phyloP scores from a whole-genome alignment of 106 monocot species.

The Vanilla planifolia region DNA sequence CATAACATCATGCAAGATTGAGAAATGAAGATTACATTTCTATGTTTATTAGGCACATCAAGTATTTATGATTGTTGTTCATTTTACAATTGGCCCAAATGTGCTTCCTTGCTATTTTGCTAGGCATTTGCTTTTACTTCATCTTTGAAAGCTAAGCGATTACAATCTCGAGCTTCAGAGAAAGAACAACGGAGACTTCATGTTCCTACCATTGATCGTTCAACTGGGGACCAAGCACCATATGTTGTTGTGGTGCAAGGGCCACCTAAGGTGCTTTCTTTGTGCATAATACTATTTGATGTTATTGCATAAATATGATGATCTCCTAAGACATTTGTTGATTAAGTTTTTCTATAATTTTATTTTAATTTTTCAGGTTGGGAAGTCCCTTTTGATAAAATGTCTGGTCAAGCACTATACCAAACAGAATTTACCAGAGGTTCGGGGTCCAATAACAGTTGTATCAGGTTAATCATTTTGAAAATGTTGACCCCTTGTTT shows the following conservation, averaged over 20 bases:
- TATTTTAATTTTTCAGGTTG: slow-evolving; percentile 49
- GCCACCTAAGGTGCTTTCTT: slow-evolving; percentile 58
- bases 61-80: neutral
- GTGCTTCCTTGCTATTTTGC: slow-evolving; percentile 1
- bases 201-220: slow-evolving; percentile 71
- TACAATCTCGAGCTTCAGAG: slow-evolving; percentile 73
- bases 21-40: too few relatives aligned
- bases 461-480: slow-evolving; percentile 60
- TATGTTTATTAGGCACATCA: neutral
- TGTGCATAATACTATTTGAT: neutral
- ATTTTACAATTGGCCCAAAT: too few relatives aligned
- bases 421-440: slow-evolving; percentile 87
- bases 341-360: neutral
- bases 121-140: slow-evolving; percentile 96
- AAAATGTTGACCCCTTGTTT: neutral
- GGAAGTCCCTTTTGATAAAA: slow-evolving; percentile 92
- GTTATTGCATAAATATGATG: neutral
- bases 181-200: slow-evolving; percentile 88
- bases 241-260: slow-evolving; percentile 93
- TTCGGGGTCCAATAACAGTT: slow-evolving; percentile 89
- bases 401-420: slow-evolving; percentile 90
- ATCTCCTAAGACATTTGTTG: neutral
- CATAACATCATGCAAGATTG: too few relatives aligned
- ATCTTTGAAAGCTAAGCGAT: slow-evolving; percentile 63
- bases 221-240: slow-evolving; percentile 80